Percentiles rank a stretch among this genome's conserved stretches.
phyloP scores from a whole-genome alignment of 225 moss, liverwort and hornwort genomes.

The Lunularia cruciata region DNA sequence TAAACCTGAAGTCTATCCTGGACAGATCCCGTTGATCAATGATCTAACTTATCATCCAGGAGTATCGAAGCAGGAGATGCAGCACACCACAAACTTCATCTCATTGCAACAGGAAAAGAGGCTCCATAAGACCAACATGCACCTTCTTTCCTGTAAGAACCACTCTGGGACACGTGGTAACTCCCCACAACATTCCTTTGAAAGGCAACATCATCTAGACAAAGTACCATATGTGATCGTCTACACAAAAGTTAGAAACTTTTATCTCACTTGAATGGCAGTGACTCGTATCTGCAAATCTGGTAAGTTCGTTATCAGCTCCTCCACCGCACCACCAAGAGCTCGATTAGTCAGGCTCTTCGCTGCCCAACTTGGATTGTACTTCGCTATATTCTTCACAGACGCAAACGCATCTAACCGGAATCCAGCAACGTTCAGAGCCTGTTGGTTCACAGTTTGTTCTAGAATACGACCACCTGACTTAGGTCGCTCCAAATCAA shows the following conservation, averaged over 20 bases:
- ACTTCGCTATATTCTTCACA: constrained; percentile 77
- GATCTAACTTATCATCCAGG: neutral
- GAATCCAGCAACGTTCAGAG: constrained; percentile 78
- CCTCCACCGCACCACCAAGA: constrained; percentile 84
- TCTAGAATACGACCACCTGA: constrained; percentile 72
- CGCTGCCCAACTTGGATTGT: constrained; percentile 51
- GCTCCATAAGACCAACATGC: neutral
- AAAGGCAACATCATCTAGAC: too few species aligned
- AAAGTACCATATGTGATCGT: too few species aligned
- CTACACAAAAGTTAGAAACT: too few species aligned
- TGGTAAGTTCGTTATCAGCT: constrained; percentile 73
- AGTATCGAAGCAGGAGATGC: neutral
- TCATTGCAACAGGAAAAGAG: neutral
- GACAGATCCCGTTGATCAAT: constrained; percentile 11
- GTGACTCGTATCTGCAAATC: constrained; percentile 71
- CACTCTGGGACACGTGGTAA: too few species aligned
- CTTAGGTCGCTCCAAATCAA: constrained; percentile 69
- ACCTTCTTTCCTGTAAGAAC: neutral
- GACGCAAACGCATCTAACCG: constrained; percentile 86
- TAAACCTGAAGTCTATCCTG: neutral
- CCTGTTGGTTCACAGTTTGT: constrained; percentile 61
- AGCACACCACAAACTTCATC: neutral
- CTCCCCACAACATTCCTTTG: too few species aligned
- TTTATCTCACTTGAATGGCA: constrained; percentile 65
- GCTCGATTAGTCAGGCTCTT: constrained; percentile 46